Evolutionary conservation across 148 eudicot genomes (phyloP).

Genomic region (Arbutus unedo): DNA sequence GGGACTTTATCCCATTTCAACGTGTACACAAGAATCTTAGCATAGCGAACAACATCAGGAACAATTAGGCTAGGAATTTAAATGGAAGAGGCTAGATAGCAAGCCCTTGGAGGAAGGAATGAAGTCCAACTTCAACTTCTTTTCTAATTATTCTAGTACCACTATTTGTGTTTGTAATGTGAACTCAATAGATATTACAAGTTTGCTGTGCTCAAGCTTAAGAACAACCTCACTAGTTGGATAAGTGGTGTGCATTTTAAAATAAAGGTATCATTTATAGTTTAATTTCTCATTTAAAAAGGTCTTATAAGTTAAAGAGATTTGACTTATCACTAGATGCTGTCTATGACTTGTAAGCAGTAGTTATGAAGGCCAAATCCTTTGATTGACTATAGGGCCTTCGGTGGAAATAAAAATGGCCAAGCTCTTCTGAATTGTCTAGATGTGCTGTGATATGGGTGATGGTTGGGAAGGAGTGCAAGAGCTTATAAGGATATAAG

Average conservation of each 20-base stretch:
- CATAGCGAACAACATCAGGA: not conserved
- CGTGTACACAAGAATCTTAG: not conserved
- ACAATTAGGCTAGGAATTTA: not conserved
- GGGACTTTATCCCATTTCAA: not conserved
- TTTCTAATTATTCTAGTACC: not conserved
- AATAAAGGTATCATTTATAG: not conserved
- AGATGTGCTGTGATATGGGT: not conserved
- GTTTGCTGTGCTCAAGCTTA: not conserved
- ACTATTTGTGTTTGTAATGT: not conserved
- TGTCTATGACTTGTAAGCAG: not conserved
- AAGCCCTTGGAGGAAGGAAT: not conserved
- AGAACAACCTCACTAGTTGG: not conserved
- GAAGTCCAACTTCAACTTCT: conserved; percentile 8
- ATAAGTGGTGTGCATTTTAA: not conserved
- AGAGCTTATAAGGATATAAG: too few relatives aligned
- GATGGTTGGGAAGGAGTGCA: not conserved
- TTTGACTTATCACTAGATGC: not conserved
- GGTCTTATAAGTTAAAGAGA: not conserved
- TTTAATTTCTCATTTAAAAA: not conserved
- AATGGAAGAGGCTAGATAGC: not conserved
- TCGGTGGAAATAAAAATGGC: not conserved
- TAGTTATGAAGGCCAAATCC: not conserved
- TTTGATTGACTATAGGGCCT: not conserved
- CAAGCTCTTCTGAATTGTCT: not conserved
- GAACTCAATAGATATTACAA: not conserved